Percentiles rank a stretch among this genome's conserved stretches.
Evolutionary conservation across 1,139 yeast genomes (phyloP).

Genomic region (Kodamaea alishanica): DNA sequence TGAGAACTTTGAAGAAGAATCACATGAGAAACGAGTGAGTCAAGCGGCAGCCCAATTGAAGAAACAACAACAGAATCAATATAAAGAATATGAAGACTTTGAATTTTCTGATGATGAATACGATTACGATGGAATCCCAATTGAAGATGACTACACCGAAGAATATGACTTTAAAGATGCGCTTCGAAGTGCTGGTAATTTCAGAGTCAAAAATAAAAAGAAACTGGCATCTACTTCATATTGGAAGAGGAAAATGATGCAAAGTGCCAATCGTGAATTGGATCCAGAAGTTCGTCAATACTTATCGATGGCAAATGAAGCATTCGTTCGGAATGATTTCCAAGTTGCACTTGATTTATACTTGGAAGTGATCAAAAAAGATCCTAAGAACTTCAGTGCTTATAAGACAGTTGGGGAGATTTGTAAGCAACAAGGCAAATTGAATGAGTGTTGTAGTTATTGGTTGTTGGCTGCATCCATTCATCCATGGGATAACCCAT

Average conservation of each 20-base stretch:
- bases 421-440: constrained; percentile 62
- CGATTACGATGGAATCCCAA: constrained; percentile 20
- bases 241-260: constrained; percentile 32
- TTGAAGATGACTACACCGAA: constrained; percentile 41
- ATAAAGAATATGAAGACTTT: constrained; percentile 16
- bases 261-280: constrained; percentile 42
- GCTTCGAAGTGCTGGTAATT: constrained; percentile 59
- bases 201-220: constrained; percentile 44
- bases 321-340: constrained; percentile 64
- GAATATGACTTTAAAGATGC: constrained; percentile 55
- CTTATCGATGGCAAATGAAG: constrained; percentile 73
- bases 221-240: constrained; percentile 30
- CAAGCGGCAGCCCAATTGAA: constrained; percentile 1
- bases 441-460: constrained; percentile 71
- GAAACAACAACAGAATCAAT: constrained; percentile 2
- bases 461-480: constrained; percentile 85
- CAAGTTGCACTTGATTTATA: constrained; percentile 64
- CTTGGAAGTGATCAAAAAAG: constrained; percentile 71
- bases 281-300: constrained; percentile 69
- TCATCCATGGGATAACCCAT: constrained; percentile 70
- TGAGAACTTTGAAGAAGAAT: constrained; percentile 16
- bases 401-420: constrained; percentile 85
- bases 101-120: constrained; percentile 23
- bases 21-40: constrained; percentile 12
- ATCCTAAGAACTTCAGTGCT: constrained; percentile 76